Evolutionary conservation across 2,329 filamentous ascomycete genomes (phyloP).

Genomic region (Rhynchosporium graminicola): DNA sequence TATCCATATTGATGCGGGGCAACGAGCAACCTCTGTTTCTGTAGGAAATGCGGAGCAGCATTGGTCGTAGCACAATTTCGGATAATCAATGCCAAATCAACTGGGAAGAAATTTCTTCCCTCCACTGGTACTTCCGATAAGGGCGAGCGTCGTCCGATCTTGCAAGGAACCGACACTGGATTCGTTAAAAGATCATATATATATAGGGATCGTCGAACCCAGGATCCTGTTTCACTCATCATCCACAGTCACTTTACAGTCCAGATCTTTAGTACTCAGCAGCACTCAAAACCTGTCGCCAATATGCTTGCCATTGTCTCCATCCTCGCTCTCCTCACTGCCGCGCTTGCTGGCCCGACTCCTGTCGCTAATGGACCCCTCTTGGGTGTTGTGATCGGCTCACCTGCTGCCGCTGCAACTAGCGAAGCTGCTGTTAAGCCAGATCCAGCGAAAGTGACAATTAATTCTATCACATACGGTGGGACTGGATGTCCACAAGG

Average conservation of each 20-base stretch:
- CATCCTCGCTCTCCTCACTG: constrained; percentile 28
- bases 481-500: constrained; percentile 50
- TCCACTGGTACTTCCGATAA: constrained; percentile 11
- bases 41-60: constrained; percentile 23
- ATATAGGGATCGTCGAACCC: constrained; percentile 22
- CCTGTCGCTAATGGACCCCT: constrained; percentile 27
- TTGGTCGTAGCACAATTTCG: constrained; percentile 20
- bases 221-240: constrained; percentile 17
- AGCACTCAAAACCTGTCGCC: background rate
- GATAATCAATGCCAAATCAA: constrained; percentile 15
- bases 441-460: constrained; percentile 43
- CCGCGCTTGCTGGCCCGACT: constrained; percentile 28
- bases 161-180: constrained; percentile 8
- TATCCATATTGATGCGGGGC: constrained; percentile 31
- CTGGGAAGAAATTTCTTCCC: constrained; percentile 14
- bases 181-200: constrained; percentile 24
- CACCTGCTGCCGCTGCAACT: constrained; percentile 10
- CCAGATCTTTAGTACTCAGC: constrained; percentile 9
- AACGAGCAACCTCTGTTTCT: constrained; percentile 9
- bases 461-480: constrained; percentile 48
- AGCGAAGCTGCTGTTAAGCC: constrained; percentile 32
- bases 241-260: constrained; percentile 17
- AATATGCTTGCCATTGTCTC: constrained; percentile 29
- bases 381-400: constrained; percentile 24
- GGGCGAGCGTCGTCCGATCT: constrained; percentile 26